Conservation (phyloP, 2,329 filamentous ascomycete species). For the Stachybotrys echinatus region DNA sequence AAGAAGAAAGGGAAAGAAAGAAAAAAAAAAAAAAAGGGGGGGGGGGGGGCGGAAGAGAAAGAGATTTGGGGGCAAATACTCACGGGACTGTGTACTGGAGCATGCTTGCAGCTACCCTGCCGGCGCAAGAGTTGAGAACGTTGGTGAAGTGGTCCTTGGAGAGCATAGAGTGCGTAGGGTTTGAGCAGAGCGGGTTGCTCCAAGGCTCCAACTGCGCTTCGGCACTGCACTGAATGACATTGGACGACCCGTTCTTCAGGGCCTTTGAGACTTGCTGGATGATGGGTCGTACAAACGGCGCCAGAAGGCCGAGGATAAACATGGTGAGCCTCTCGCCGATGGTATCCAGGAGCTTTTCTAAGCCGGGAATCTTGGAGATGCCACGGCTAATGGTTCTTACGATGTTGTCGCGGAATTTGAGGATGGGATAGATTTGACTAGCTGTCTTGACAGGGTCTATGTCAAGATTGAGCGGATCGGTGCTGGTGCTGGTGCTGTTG, state of each 20-base stretch:
- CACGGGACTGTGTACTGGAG: slow-evolving; percentile 82
- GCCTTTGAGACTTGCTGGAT: slow-evolving; percentile 81
- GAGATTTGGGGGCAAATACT: slow-evolving; percentile 19
- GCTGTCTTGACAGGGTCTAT: slow-evolving; percentile 77
- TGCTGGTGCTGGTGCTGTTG: slow-evolving; percentile 8
- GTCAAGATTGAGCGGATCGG: slow-evolving; percentile 40
- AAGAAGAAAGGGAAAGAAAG: too few species aligned
- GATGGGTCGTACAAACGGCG: slow-evolving; percentile 87
- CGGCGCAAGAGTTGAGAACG: slow-evolving; percentile 70
- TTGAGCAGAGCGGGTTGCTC: slow-evolving; percentile 68
- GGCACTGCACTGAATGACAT: slow-evolving; percentile 61
- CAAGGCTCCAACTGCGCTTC: slow-evolving; percentile 75
- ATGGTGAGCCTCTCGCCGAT: slow-evolving; percentile 90
- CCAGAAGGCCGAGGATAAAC: slow-evolving; percentile 84
- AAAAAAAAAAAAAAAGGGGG: too few species aligned
- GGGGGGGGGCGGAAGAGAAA: not conserved
- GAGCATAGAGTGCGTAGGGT: slow-evolving; percentile 78
- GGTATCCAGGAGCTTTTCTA: slow-evolving; percentile 86
- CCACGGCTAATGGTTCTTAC: slow-evolving; percentile 80
- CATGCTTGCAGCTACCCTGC: slow-evolving; percentile 66
- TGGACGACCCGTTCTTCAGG: slow-evolving; percentile 79
- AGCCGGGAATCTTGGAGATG: slow-evolving; percentile 85
- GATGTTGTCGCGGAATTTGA: slow-evolving; percentile 90
- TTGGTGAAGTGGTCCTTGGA: slow-evolving; percentile 85
- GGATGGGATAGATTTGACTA: slow-evolving; percentile 86